Evolutionary conservation across 169 alveolate species (phyloP), one percentile per base, ranked within the genome.

Genomic region (Babesia gibsoni): DNA sequence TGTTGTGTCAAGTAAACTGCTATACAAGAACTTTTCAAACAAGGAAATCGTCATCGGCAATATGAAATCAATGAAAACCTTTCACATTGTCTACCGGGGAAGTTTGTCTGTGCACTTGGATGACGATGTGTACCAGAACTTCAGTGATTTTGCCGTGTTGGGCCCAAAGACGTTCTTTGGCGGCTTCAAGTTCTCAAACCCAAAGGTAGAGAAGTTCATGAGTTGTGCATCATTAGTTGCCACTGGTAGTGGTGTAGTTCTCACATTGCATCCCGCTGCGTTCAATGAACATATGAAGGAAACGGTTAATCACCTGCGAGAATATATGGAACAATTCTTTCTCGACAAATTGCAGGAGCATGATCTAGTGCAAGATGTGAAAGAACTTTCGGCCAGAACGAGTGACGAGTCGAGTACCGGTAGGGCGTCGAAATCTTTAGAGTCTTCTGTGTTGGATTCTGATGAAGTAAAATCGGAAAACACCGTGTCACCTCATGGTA

Each of bases 181-280:
- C 36, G 64, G 56, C 25, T 39, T 43, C 33, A 29, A 29, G 32
- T 46, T 57, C 27, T 4, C 8, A 6, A 1, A n/a, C 20, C 48
- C 63, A 9, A 45, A 57, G 29, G 58, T 68, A 12, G 2, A 46
- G 25, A n/a, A 27, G 14, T 10, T 59, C 33, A 32, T 67, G 49
- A 58, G 30, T 4, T 29, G 64, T n/a, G 48, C 61, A n/a, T 67
- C 73, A 22, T 57, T 67, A 29, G 86, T 77, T 14, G 86, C 80
- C 0, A 37, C 29, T 12, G 82, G 65, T 16, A 49, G 61, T 16
- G 23, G 54, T 9, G 33, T 66, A 3, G 33, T 77, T 18, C 35
- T 77, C 18, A 23, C 36, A 14, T 18, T 77, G 70, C 69, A 67
- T 4, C 25, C 32, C n/a, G 52, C 18, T 4, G 18, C 37, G 23